These are phyloP conservation scores for Esteya vermicola DNA, from an alignment of 2,329 filamentous ascomycete genomes.

Conservation along the genomic window DNA sequence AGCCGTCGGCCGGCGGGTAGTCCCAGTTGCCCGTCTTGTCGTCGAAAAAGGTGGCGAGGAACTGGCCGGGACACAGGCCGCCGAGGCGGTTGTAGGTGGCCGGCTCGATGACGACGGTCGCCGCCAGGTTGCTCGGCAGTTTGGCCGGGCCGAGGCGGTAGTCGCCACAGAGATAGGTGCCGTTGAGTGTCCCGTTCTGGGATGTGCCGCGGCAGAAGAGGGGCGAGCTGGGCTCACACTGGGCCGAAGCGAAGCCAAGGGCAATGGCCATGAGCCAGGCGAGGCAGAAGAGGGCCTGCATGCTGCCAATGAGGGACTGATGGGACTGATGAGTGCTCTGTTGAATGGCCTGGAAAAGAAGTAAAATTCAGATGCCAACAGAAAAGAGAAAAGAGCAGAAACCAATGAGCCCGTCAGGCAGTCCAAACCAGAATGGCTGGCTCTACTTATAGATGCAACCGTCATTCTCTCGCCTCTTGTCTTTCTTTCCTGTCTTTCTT, in stretches of 20 bases:
- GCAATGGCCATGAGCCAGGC: not conserved
- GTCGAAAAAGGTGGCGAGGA: constrained; percentile 20
- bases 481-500: no score
- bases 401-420: no score
- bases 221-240: constrained; percentile 1
- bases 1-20: constrained; percentile 29
- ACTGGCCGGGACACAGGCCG: constrained; percentile 24
- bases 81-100: constrained; percentile 22
- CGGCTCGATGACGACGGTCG: constrained; percentile 17
- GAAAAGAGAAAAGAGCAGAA: no score
- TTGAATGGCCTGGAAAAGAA: no score
- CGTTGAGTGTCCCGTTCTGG: constrained; percentile 12
- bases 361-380: no score
- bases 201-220: constrained; percentile 19
- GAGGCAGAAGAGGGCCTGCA: no score
- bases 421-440: no score
- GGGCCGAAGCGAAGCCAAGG: not conserved
- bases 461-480: no score
- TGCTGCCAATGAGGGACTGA: no score
- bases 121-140: constrained; percentile 18
- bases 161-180: constrained; percentile 23
- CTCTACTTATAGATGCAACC: no score
- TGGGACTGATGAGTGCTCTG: no score
- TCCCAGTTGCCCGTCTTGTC: constrained; percentile 11
- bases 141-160: constrained; percentile 20